A percentile compares a stretch with the other conserved stretches of the same genome.
phyloP scores from a whole-genome alignment of 371 early-diverging fungal species.

The Apophysomyces trapeziformis region DNA sequence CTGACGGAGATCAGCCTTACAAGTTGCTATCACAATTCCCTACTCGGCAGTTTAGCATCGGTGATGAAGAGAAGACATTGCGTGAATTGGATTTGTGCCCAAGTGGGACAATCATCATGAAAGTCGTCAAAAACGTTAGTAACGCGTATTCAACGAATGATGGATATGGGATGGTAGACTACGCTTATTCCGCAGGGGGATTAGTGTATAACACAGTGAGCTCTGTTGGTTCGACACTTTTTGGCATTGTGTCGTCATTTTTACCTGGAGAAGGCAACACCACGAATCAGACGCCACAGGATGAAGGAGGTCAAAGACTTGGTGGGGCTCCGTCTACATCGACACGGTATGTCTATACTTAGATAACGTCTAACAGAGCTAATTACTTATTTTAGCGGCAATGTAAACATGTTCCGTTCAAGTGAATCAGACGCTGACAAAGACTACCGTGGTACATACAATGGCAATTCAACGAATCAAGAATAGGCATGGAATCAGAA shows the following conservation, averaged over 20 bases:
- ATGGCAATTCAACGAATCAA: slow-evolving; percentile 56
- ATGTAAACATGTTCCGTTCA: slow-evolving; percentile 33
- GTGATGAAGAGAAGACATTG: slow-evolving; percentile 47
- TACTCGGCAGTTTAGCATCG: slow-evolving; percentile 43
- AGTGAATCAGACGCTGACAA: slow-evolving; percentile 26
- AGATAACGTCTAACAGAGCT: background rate
- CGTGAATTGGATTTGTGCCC: slow-evolving; percentile 55
- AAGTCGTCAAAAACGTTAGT: slow-evolving; percentile 38
- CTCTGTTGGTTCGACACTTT: slow-evolving; percentile 24
- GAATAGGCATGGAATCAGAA: slow-evolving; percentile 30
- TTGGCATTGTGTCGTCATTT: slow-evolving; percentile 23
- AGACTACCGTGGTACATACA: slow-evolving; percentile 35
- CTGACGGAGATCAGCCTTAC: slow-evolving; percentile 44
- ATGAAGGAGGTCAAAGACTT: slow-evolving; percentile 13
- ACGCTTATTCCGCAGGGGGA: slow-evolving; percentile 31
- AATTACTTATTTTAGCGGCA: slow-evolving; percentile 10
- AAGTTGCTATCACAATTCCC: slow-evolving; percentile 52
- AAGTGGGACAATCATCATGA: slow-evolving; percentile 63
- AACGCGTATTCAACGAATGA: slow-evolving; percentile 24
- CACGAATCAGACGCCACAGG: slow-evolving; percentile 13
- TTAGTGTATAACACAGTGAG: slow-evolving; percentile 33
- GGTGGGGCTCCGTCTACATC: background rate
- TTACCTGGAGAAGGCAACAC: slow-evolving; percentile 20
- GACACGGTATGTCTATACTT: background rate
- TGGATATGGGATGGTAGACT: slow-evolving; percentile 23